Percentiles rank a stretch among this genome's conserved stretches.
phyloP scores from a whole-genome alignment of 2,329 filamentous ascomycete genomes.

The Aphanoascus verrucosus region DNA sequence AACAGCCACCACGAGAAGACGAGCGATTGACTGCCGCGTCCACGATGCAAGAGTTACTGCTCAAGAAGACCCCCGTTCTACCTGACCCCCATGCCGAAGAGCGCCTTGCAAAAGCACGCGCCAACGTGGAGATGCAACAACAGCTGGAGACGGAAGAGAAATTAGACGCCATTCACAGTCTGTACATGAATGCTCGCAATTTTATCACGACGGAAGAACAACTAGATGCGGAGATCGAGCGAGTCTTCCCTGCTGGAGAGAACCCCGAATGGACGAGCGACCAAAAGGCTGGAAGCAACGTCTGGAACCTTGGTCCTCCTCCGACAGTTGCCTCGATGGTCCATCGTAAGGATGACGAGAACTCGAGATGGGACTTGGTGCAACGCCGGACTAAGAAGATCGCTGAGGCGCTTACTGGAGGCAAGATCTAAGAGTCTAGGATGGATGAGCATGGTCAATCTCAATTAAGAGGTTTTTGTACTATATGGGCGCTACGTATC shows the following conservation, averaged over 20 bases:
- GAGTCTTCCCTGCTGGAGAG: slow-evolving; percentile 58
- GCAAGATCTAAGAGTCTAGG: slow-evolving; percentile 34
- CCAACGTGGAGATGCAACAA: slow-evolving; percentile 35
- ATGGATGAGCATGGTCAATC: too few relatives aligned
- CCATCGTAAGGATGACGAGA: slow-evolving; percentile 25
- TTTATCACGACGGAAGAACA: slow-evolving; percentile 80
- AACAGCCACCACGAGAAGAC: slow-evolving; percentile 60
- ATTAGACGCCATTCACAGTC: slow-evolving; percentile 63
- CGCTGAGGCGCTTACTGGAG: slow-evolving; percentile 57
- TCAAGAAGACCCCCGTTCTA: slow-evolving; percentile 42
- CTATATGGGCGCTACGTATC: neutral
- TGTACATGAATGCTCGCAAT: slow-evolving; percentile 77
- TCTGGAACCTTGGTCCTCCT: slow-evolving; percentile 43
- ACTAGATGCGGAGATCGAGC: slow-evolving; percentile 61
- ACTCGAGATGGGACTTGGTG: slow-evolving; percentile 34
- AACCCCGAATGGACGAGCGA: slow-evolving; percentile 35
- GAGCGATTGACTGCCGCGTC: slow-evolving; percentile 64
- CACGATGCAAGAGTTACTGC: slow-evolving; percentile 44
- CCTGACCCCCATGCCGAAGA: slow-evolving; percentile 54
- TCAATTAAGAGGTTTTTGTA: slow-evolving; percentile 1
- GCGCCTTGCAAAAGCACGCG: slow-evolving; percentile 37
- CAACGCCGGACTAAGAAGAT: slow-evolving; percentile 53
- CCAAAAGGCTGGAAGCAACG: slow-evolving; percentile 34
- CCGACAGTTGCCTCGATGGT: slow-evolving; percentile 31
- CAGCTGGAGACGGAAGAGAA: slow-evolving; percentile 49